phyloP scores from a whole-genome alignment of 345 rosid genomes.

The Boechera divaricarpa region DNA sequence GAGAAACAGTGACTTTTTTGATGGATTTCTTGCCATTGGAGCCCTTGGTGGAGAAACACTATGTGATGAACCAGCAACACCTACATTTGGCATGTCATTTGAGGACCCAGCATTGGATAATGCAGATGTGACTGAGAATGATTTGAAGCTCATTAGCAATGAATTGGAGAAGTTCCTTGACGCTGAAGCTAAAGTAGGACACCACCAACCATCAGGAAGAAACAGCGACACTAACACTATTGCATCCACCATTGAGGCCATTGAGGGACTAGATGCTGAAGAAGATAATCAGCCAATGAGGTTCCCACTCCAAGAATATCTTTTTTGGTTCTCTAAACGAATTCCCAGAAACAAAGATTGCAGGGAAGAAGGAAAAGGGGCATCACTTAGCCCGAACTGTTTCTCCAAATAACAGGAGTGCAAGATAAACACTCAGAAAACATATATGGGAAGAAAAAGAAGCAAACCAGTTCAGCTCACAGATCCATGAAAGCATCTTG shows the following conservation, averaged over 20 bases:
- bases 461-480: slow-evolving; percentile 53
- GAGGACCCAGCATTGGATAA: slow-evolving; percentile 53
- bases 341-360: slow-evolving; percentile 57
- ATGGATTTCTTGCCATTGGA: slow-evolving; percentile 91
- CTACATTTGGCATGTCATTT: slow-evolving; percentile 63
- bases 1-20: slow-evolving; percentile 62
- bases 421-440: slow-evolving; percentile 49
- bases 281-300: slow-evolving; percentile 51
- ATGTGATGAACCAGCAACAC: slow-evolving; percentile 65
- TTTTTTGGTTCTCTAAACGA: slow-evolving; percentile 68
- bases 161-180: slow-evolving; percentile 81
- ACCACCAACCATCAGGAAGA: slow-evolving; percentile 65
- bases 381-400: slow-evolving; percentile 79
- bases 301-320: slow-evolving; percentile 85
- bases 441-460: slow-evolving; percentile 50
- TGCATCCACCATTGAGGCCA: slow-evolving; percentile 59
- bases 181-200: slow-evolving; percentile 76
- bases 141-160: slow-evolving; percentile 63
- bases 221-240: slow-evolving; percentile 67
- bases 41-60: slow-evolving; percentile 72
- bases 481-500: slow-evolving; percentile 61
- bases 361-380: slow-evolving; percentile 63
- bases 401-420: slow-evolving; percentile 59
- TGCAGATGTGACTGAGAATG: slow-evolving; percentile 63
- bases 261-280: slow-evolving; percentile 51